These are phyloP conservation scores for Leccinum fallax DNA, from an alignment of 1,284 basidiomycete species.

Conservation along the genomic window DNA sequence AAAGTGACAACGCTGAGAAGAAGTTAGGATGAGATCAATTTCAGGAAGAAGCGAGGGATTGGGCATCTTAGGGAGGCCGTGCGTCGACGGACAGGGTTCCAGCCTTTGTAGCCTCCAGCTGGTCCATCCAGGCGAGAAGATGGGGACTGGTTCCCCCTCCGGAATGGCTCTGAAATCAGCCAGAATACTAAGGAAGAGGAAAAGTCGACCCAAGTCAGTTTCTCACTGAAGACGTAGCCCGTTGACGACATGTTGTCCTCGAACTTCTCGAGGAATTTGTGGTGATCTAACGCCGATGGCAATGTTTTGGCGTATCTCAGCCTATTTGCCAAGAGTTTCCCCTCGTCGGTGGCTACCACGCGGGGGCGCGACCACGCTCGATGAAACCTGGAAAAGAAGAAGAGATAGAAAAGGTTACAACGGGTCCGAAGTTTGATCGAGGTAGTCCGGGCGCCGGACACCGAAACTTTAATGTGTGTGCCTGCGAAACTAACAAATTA, in stretches of 20 bases:
- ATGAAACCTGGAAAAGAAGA: slow-evolving; percentile 22
- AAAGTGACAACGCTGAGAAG: neutral
- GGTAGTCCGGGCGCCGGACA: too few species aligned
- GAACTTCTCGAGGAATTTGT: slow-evolving; percentile 14
- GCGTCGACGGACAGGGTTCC: slow-evolving; percentile 30
- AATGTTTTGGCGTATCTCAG: slow-evolving; percentile 23
- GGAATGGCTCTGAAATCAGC: slow-evolving; percentile 33
- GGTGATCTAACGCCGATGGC: slow-evolving; percentile 17
- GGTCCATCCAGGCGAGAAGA: slow-evolving; percentile 18
- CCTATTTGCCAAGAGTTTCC: slow-evolving; percentile 23
- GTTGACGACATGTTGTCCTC: slow-evolving; percentile 28
- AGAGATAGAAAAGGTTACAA: neutral
- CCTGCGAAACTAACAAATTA: too few species aligned
- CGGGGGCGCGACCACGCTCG: slow-evolving; percentile 28
- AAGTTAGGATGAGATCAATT: neutral
- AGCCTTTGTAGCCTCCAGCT: slow-evolving; percentile 24
- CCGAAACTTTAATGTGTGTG: too few species aligned
- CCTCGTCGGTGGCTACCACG: slow-evolving; percentile 28
- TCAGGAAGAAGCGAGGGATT: neutral
- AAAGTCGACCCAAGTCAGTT: slow-evolving; percentile 37
- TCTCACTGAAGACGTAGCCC: slow-evolving; percentile 31
- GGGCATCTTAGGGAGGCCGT: slow-evolving; percentile 20
- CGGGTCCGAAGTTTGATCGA: neutral
- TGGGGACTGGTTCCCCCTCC: slow-evolving; percentile 23
- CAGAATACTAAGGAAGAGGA: slow-evolving; percentile 31